Base-by-base conservation (phyloP, 169 alveolate species). In the Theileria luwenshuni region DNA sequence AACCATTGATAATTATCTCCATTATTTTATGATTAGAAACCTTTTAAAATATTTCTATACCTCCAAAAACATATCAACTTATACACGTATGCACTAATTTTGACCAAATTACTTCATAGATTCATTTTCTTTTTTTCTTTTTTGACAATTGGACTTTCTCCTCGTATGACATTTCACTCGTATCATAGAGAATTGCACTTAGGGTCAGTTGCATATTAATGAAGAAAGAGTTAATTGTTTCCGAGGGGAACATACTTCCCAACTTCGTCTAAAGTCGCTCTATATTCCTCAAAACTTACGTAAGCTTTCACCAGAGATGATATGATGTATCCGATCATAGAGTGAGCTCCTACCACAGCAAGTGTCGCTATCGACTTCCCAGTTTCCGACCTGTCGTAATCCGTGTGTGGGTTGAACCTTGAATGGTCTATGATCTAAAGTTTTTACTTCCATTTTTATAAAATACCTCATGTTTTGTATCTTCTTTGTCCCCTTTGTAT, bases 111-210 rank as follows among this genome's bases (percentile, higher is more conserved):
- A 5, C 5, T 7, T 38, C 45, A 7, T 38, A 10, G 17, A 7
- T 38, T 38, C 45, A 10, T 38, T 5, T 7, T 38, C 45, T 7
- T 38, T 67, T 68, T 42, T 32, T 47, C 74, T 73, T 30, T 10
- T 38, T 38, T n/a, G 51, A 48, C 23, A 38, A 25, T 43, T 71
- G 27, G 23, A 58, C 49, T 30, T 56, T 49, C 19, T 54, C 83
- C 17, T 43, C 28, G 19, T 43, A 60, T 13, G 86, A 45, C 62
- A 77, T 32, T 28, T 77, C 79, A 42, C 86, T 77, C 33, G 86
- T 71, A 38, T 77, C 86, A 27, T 62, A 77, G 68, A 77, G 38
- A 5, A 77, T 58, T 23, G 86, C 73, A 21, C 81, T 63, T 54
- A 77, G 25, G 10, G 51, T 27, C 30, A 77, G 65, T 42, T 77